Evolutionary conservation across 139 green algal species (phyloP).

Genomic region (Chlorella sp.): DNA sequence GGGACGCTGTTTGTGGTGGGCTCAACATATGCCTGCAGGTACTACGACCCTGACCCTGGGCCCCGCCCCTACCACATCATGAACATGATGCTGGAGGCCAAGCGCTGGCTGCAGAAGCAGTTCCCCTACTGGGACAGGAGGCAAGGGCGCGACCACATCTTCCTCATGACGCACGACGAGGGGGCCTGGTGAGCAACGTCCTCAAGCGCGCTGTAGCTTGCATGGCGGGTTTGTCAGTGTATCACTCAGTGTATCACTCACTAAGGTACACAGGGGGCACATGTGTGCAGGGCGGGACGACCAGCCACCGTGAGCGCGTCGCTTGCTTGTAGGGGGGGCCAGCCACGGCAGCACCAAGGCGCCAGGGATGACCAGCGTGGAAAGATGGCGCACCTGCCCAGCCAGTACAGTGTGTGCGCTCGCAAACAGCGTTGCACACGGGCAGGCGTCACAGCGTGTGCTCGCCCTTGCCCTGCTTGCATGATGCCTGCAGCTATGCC

Average conservation of each 20-base stretch:
- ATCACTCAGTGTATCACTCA: not conserved
- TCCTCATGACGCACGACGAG: conserved; percentile 38
- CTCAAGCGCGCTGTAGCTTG: too few species aligned
- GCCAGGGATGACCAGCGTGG: too few species aligned
- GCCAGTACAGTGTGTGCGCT: too few species aligned
- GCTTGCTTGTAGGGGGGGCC: too few species aligned
- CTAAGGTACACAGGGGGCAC: not conserved
- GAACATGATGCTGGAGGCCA: conserved; percentile 38
- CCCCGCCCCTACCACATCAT: conserved; percentile 40
- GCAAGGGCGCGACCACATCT: conserved; percentile 47
- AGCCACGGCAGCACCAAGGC: too few species aligned
- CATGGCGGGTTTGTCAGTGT: too few species aligned
- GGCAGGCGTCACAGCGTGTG: too few species aligned
- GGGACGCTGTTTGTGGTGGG: not conserved
- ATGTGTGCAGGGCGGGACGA: not conserved
- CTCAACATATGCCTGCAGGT: not conserved
- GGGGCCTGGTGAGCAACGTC: conserved; percentile 18
- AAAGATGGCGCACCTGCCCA: too few species aligned
- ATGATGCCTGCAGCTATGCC: not conserved
- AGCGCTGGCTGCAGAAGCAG: conserved; percentile 33
- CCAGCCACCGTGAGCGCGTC: too few species aligned
- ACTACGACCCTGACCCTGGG: not conserved
- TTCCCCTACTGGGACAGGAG: conserved; percentile 31
- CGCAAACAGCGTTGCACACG: too few species aligned
- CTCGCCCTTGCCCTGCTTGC: too few species aligned